Percentiles rank a stretch among this genome's conserved stretches.
Evolutionary conservation across 345 rosid genomes (phyloP).

Genomic region (Rubroshorea leprosula): DNA sequence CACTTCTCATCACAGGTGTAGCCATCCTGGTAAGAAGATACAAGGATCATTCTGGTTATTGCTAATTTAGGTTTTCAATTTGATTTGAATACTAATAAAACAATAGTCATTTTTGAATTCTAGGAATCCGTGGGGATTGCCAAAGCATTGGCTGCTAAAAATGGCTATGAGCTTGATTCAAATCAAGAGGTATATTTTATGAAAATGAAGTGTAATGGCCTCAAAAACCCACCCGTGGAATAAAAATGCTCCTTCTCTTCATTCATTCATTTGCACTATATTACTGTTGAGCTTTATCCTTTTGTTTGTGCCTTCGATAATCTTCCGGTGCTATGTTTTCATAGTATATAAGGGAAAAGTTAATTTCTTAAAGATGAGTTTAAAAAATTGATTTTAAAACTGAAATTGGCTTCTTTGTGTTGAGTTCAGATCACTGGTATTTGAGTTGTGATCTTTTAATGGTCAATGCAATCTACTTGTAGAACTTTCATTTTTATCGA

Average conservation of each 20-base stretch:
- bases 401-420: neutral
- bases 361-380: neutral
- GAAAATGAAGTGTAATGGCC: neutral
- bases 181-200: constrained; percentile 70
- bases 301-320: too few species aligned
- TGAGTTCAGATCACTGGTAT: too few species aligned
- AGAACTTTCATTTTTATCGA: too few species aligned
- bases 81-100: neutral
- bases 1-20: constrained; percentile 92
- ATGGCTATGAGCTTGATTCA: constrained; percentile 93
- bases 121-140: constrained; percentile 99
- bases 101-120: constrained; percentile 8
- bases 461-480: too few species aligned
- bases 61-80: constrained; percentile 1
- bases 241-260: too few species aligned
- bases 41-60: constrained; percentile 11
- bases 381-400: too few species aligned
- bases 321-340: too few species aligned
- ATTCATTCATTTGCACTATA: too few species aligned
- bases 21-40: constrained; percentile 85
- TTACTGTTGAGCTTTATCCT: too few species aligned
- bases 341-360: too few species aligned
- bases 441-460: too few species aligned
- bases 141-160: constrained; percentile 97
- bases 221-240: neutral